These are phyloP conservation scores for Blastobotrys serpentis DNA, from an alignment of 1,139 yeast species.

Conservation along the genomic window DNA sequence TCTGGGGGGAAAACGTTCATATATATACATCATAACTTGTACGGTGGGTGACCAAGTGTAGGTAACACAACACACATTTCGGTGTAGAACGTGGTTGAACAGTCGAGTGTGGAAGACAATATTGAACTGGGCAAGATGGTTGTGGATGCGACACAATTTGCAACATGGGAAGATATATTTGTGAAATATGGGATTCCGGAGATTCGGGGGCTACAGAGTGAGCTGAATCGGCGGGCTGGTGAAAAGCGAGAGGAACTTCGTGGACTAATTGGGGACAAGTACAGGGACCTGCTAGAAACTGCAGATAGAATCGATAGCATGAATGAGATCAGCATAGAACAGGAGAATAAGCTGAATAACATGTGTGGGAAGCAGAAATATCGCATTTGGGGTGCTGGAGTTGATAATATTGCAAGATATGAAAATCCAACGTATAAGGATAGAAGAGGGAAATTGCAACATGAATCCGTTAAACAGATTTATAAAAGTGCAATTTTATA, in stretches of 20 bases:
- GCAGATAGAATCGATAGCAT: slow-evolving; percentile 66
- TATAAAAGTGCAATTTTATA: slow-evolving; percentile 13
- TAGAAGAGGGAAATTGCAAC: slow-evolving; percentile 11
- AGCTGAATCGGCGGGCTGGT: slow-evolving; percentile 26
- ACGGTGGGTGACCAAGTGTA: too few species aligned
- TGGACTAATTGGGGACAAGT: slow-evolving; percentile 60
- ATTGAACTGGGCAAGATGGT: slow-evolving; percentile 1
- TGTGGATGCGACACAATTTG: slow-evolving; percentile 7
- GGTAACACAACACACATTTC: too few species aligned
- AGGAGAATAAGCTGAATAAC: slow-evolving; percentile 28
- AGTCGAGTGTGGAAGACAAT: too few species aligned
- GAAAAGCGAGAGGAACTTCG: slow-evolving; percentile 49
- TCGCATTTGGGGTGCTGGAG: slow-evolving; percentile 24
- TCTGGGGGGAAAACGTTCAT: too few species aligned
- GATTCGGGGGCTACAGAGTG: slow-evolving; percentile 27
- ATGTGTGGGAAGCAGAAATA: slow-evolving; percentile 24
- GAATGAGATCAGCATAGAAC: slow-evolving; percentile 42
- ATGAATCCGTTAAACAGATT: slow-evolving; percentile 16
- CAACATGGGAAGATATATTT: slow-evolving; percentile 33
- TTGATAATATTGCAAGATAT: slow-evolving; percentile 19
- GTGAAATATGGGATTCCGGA: slow-evolving; percentile 28
- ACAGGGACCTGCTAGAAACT: slow-evolving; percentile 63
- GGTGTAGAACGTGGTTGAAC: too few species aligned
- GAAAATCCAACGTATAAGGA: slow-evolving; percentile 8
- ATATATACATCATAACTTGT: too few species aligned